These are phyloP conservation scores for Mytilinidion resinicola DNA, from an alignment of 495 filamentous ascomycete species.

Conservation along the genomic window DNA sequence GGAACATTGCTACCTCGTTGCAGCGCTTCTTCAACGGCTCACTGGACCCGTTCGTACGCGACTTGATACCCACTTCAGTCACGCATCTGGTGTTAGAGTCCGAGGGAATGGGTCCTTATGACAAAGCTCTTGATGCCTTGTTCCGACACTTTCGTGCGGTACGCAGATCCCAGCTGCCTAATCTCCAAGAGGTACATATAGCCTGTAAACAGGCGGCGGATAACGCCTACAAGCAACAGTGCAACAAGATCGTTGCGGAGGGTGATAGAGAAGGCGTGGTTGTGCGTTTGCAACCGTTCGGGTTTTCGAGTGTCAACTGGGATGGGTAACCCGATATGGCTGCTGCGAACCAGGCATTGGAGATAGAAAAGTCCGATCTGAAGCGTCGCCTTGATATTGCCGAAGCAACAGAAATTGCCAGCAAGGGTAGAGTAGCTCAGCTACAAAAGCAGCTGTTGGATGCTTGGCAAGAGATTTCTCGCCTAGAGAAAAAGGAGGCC, in stretches of 20 bases:
- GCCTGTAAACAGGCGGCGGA: constrained; percentile 18
- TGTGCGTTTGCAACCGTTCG: constrained; percentile 18
- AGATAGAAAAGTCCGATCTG: too few relatives aligned
- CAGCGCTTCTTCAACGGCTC: constrained; percentile 16
- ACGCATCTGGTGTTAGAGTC: constrained; percentile 27
- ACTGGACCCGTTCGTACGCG: constrained; percentile 20
- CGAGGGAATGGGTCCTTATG: constrained; percentile 19
- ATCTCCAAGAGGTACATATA: constrained; percentile 23
- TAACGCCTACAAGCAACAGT: constrained; percentile 23
- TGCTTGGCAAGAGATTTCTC: too few relatives aligned
- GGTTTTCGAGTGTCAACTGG: constrained; percentile 2
- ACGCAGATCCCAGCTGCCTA: constrained; percentile 21
- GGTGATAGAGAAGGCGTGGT: constrained; percentile 18
- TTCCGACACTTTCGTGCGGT: constrained; percentile 25
- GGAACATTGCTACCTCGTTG: constrained; percentile 12
- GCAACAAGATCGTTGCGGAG: constrained; percentile 17
- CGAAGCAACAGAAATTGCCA: too few relatives aligned
- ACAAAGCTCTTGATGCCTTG: constrained; percentile 26
- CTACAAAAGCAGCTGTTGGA: too few relatives aligned
- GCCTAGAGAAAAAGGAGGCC: too few relatives aligned
- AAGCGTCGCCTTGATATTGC: too few relatives aligned
- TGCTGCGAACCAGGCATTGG: too few relatives aligned
- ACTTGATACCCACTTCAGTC: constrained; percentile 32
- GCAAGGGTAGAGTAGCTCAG: too few relatives aligned
- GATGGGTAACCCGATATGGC: not conserved